A percentile compares a stretch with the other conserved stretches of the same genome.
These are phyloP conservation scores for Suillus bovinus DNA, from an alignment of 768 basidiomycete genomes.

Conservation along the genomic window DNA sequence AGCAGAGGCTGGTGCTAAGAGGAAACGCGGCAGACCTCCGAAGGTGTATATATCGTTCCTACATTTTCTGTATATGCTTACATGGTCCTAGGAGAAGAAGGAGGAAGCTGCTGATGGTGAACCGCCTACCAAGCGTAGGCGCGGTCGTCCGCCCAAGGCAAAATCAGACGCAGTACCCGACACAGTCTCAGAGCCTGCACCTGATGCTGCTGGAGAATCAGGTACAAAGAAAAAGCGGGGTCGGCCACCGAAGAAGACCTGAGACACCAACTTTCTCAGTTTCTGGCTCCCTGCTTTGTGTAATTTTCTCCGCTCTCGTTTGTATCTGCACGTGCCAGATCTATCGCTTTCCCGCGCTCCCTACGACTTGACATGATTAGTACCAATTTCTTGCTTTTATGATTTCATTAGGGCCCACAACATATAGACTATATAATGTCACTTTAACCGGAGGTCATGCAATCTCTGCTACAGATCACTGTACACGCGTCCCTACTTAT, in stretches of 20 bases:
- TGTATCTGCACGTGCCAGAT: constrained; percentile 1
- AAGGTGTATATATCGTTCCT: constrained; percentile 40
- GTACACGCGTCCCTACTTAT: constrained; percentile 29
- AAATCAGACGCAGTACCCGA: constrained; percentile 47
- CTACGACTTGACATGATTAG: constrained; percentile 35
- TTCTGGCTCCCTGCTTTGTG: constrained; percentile 30
- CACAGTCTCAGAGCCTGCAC: constrained; percentile 23
- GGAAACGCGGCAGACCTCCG: constrained; percentile 51
- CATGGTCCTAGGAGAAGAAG: constrained; percentile 34
- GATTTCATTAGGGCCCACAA: constrained; percentile 33
- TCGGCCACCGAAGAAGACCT: constrained; percentile 56
- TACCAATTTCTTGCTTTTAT: constrained; percentile 34
- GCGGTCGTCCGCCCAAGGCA: constrained; percentile 76
- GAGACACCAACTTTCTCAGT: constrained; percentile 16
- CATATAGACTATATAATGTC: constrained; percentile 38
- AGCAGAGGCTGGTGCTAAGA: constrained; percentile 35
- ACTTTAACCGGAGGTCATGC: constrained; percentile 22
- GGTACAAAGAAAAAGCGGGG: constrained; percentile 70
- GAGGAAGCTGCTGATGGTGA: constrained; percentile 52
- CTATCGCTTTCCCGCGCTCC: constrained; percentile 29
- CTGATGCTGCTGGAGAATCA: constrained; percentile 46
- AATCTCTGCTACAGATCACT: constrained; percentile 12
- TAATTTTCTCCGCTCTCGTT: constrained; percentile 22
- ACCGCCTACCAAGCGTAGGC: constrained; percentile 59
- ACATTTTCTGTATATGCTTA: constrained; percentile 19